Base-by-base conservation (phyloP, 352 stramenopile species). In the Saprolegnia parasitica region DNA sequence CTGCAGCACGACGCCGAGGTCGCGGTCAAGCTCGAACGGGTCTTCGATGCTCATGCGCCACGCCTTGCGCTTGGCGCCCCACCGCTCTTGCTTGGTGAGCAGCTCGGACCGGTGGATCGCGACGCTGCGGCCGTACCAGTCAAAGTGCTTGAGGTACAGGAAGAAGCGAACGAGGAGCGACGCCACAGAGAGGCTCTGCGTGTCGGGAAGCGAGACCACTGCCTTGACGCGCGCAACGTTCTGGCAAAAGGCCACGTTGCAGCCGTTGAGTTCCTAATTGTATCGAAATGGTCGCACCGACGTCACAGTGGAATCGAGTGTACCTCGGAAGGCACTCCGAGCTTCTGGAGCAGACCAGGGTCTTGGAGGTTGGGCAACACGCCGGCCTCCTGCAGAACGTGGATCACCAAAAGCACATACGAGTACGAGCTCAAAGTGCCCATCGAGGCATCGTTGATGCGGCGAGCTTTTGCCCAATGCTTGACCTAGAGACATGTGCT, bases 341-440 rank as follows among this genome's bases (percentile, higher is more conserved):
- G 77, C 9, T 50, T 40, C 9, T 77, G 67, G 11, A 93, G 71
- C 72, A 96, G 67, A 9, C 63, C 46, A 21, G 80, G 82, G 68
- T 89, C 58, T 72, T 99, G 97, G 16, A 99, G 74, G 74, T 98
- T 98, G 0, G 97, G 97, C 5, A 99, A 78, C 21, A 99, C 74
- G 0, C 87, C 86, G 47, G 50, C 26, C 20, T 57, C 45, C 70
- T 98, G 95, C 26, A 99, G 80, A 77, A 98, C 99, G 78, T 98
- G 97, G 37, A 99, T 87, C 15, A 98, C 82, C 71, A 99, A 87
- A 29, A 99, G 71, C 64, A 99, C 93, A 80, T 98, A 99, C 5
- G 95, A 97, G 78, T 99, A 99, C 24, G 91, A 98, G 74, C 88
- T 98, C 47, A 99, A 79, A 24, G 93, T 99, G 26, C 98, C 96